Conservation (phyloP, 805 yeast genomes). For the Yamadazyma kitorensis region DNA sequence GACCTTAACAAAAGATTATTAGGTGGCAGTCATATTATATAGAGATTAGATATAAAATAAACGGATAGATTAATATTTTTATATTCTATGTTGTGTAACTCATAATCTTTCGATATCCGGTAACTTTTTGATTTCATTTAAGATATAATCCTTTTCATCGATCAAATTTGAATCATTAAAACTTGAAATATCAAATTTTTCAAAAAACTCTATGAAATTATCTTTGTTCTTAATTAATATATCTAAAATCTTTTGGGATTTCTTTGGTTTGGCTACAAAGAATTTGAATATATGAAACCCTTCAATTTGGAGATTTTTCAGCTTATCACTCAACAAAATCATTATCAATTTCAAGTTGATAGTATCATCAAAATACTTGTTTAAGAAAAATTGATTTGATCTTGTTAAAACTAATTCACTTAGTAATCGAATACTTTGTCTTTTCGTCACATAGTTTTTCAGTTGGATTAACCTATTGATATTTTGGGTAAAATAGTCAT, state of each 20-base stretch:
- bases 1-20: conserved; percentile 26
- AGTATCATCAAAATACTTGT: conserved; percentile 72
- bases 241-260: conserved; percentile 74
- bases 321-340: conserved; percentile 83
- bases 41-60: too few relatives aligned
- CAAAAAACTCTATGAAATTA: conserved; percentile 67
- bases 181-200: conserved; percentile 58
- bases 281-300: conserved; percentile 93
- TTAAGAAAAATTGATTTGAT: conserved; percentile 69
- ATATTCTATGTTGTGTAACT: too few relatives aligned
- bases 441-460: conserved; percentile 84
- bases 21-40: too few relatives aligned
- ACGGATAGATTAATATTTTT: too few relatives aligned
- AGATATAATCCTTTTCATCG: conserved; percentile 79
- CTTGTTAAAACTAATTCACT: conserved; percentile 69
- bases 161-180: conserved; percentile 64
- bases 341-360: conserved; percentile 83
- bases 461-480: conserved; percentile 73
- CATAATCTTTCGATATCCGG: conserved; percentile 54
- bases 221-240: conserved; percentile 81
- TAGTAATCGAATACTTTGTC: conserved; percentile 81
- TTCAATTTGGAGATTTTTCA: conserved; percentile 84
- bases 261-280: conserved; percentile 94
- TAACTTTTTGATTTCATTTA: conserved; percentile 66
- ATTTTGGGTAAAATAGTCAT: conserved; percentile 53